A percentile compares a stretch with the other conserved stretches of the same genome.
Evolutionary conservation across 768 basidiomycete genomes (phyloP).

Genomic region (Suillus decipiens): DNA sequence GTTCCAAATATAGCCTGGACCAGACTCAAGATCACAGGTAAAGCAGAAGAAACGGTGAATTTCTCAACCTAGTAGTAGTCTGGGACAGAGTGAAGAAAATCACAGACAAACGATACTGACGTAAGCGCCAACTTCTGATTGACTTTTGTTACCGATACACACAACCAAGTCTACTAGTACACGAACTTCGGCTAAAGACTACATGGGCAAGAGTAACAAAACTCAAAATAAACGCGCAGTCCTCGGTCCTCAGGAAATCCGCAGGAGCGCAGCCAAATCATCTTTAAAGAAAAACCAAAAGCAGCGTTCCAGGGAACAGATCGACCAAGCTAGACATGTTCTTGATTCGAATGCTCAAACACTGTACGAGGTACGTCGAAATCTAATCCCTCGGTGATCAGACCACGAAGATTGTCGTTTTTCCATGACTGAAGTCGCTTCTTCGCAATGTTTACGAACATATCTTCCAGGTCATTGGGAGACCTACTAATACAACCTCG

Average conservation of each 20-base stretch:
- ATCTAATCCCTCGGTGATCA: neutral
- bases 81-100: neutral
- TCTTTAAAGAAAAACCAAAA: conserved; percentile 21
- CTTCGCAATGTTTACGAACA: neutral
- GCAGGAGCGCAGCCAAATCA: conserved; percentile 15
- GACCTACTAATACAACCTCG: neutral
- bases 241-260: conserved; percentile 1
- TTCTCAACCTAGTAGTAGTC: neutral
- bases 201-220: conserved; percentile 2
- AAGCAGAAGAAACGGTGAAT: conserved; percentile 5
- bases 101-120: neutral
- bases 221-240: neutral
- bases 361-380: conserved; percentile 27
- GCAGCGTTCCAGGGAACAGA: conserved; percentile 24
- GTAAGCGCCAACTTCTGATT: neutral
- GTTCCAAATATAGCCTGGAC: neutral
- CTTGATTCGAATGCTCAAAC: conserved; percentile 27
- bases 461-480: neutral
- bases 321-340: conserved; percentile 27
- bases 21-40: neutral
- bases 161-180: no score
- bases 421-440: neutral
- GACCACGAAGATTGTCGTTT: neutral
- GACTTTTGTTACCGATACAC: no score
- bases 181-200: no score